Percentiles rank a stretch among this genome's conserved stretches.
phyloP scores from a whole-genome alignment of 2,329 filamentous ascomycete genomes.

The Fusarium clavum region DNA sequence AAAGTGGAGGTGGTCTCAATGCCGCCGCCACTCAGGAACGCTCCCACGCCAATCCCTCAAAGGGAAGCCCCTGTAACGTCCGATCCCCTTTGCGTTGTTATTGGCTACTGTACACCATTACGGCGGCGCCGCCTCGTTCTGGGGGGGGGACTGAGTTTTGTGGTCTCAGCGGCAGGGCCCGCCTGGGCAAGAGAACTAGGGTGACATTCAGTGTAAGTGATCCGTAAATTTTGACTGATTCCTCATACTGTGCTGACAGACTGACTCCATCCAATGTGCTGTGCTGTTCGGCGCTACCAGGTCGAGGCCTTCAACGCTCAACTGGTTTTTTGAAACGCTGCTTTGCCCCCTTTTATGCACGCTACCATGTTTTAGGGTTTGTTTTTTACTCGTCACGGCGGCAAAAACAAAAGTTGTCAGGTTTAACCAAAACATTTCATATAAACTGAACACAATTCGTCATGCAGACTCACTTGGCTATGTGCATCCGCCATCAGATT shows the following conservation, averaged over 20 bases:
- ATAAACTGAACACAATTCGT: slow-evolving; percentile 22
- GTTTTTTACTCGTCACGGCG: slow-evolving; percentile 12
- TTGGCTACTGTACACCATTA: slow-evolving; percentile 21
- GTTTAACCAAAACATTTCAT: neutral
- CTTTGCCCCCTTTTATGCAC: slow-evolving; percentile 20
- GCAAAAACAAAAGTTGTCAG: slow-evolving; percentile 1
- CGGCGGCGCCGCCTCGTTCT: slow-evolving; percentile 31
- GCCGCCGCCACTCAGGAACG: slow-evolving; percentile 41
- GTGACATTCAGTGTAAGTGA: slow-evolving; percentile 7
- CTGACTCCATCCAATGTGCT: slow-evolving; percentile 10
- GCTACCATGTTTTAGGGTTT: neutral
- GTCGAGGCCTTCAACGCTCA: slow-evolving; percentile 28
- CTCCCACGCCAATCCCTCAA: slow-evolving; percentile 20
- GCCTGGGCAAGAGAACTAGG: slow-evolving; percentile 34
- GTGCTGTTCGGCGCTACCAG: slow-evolving; percentile 33
- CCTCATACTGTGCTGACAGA: slow-evolving; percentile 23
- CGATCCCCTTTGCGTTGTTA: neutral
- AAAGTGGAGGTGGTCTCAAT: slow-evolving; percentile 35
- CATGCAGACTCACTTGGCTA: slow-evolving; percentile 12
- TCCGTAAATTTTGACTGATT: neutral
- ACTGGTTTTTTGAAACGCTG: slow-evolving; percentile 30
- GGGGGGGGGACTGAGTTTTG: slow-evolving; percentile 11
- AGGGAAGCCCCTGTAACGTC: slow-evolving; percentile 27
- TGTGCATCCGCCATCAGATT: slow-evolving; percentile 2
- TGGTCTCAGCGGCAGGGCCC: slow-evolving; percentile 43